Base-by-base conservation (phyloP, 768 basidiomycete species). In the Tylopilus rubrobrunneus region DNA sequence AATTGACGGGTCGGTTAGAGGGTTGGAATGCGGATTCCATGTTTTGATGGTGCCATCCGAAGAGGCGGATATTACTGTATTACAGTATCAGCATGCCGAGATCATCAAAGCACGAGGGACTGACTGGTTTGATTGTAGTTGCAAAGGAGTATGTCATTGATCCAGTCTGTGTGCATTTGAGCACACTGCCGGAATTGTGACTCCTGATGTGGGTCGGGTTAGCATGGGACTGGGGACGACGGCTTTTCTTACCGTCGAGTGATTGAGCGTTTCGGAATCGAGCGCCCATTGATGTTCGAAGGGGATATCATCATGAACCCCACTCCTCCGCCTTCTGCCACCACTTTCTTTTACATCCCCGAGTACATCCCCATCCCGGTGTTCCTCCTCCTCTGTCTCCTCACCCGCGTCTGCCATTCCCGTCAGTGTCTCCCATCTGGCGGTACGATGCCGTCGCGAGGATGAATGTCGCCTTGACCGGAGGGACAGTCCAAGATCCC, bases 41-140 rank as follows among this genome's bases (percentile, higher is more conserved):
- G 92, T 84, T 64, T 94, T 89, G 61, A 99, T 77, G 12, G 93
- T 92, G 17, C 95, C 94, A 65, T 98, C 96, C 3, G 95, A 96
- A 0, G 97, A 98, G 0, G 91, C 94, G 52, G 95, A 92, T 39
- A 98, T 80, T 43, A 98, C 90, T 85, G 58, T 5, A 15, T 17
- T 41, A 40, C 15, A 21, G 39, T n/a, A 29, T 65, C 52, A 58
- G 57, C 45, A 44, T 34, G 41, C 43, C 19, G 31, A 42, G 29
- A 9, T n/a, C n/a, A 37, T 37, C 17, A 48, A 27, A 19, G 41
- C 15, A 55, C 42, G 33, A 37, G 21, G 19, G 42, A 71, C 83
- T 42, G 46, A 87, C 90, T 75, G 4, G 89, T 97, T 67, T 95
- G 94, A 60, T 97, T 93, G 56, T 84, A 78, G 66, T 98, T 95